Conservation (phyloP, 2,329 filamentous ascomycete species). For the Penicillium glabrum region DNA sequence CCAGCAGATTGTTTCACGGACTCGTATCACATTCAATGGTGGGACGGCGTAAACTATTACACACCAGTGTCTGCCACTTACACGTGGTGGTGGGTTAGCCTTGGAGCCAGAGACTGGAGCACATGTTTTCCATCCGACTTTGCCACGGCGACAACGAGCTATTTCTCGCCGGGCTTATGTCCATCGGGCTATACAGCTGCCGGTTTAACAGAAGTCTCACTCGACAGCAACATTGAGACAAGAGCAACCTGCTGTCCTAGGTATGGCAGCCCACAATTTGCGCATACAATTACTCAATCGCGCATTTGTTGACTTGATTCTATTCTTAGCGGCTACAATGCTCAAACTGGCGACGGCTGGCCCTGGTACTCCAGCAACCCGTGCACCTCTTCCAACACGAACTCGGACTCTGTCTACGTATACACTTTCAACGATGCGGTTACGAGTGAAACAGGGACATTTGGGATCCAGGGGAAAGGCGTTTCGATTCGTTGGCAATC, state of each 20-base stretch:
- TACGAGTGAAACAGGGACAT: background rate
- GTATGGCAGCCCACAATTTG: background rate
- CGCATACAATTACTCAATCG: background rate
- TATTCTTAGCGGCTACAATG: conserved; percentile 1
- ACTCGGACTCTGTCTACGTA: background rate
- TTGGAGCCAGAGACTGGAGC: background rate
- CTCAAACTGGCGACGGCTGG: conserved; percentile 2
- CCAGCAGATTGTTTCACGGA: conserved; percentile 4
- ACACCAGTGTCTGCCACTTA: background rate
- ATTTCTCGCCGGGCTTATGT: conserved; percentile 4
- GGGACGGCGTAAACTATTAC: background rate
- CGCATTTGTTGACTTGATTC: background rate
- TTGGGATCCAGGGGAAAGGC: conserved; percentile 1
- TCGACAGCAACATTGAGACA: background rate
- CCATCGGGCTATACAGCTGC: conserved; percentile 3
- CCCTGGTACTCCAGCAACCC: conserved; percentile 3
- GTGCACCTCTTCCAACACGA: conserved; percentile 2
- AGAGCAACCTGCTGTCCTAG: conserved; percentile 5
- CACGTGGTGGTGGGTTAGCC: conserved; percentile 3
- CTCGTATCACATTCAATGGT: conserved; percentile 1
- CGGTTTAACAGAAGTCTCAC: background rate
- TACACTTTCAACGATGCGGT: background rate
- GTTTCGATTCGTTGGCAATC: conserved; percentile 7
- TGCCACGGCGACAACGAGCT: background rate
- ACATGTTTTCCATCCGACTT: conserved; percentile 4